phyloP scores from a whole-genome alignment of 73 alveolate genomes.

The Paramecium octaurelia region DNA sequence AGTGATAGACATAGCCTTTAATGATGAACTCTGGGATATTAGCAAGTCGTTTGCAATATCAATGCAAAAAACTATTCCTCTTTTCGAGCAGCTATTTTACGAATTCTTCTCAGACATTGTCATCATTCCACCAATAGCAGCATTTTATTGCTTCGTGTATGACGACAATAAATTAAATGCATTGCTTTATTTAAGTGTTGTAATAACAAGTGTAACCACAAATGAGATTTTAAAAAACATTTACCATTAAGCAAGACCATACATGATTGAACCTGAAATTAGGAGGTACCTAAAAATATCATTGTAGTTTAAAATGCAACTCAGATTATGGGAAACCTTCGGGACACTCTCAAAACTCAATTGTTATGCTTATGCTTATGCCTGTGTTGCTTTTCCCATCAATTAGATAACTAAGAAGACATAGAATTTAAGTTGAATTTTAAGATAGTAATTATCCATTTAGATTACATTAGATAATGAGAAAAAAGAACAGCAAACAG shows the following conservation, averaged over 20 bases:
- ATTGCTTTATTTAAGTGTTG: not conserved
- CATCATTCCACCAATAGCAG: not conserved
- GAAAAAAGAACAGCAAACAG: not conserved
- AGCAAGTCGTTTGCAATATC: not conserved
- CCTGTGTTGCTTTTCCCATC: not conserved
- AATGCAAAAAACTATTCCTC: not conserved
- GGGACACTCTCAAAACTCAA: constrained; percentile 26
- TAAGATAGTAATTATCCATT: not conserved
- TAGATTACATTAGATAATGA: not conserved
- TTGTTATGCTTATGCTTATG: constrained; percentile 1
- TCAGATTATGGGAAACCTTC: constrained; percentile 41
- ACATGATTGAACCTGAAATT: not conserved
- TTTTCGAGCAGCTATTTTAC: not conserved
- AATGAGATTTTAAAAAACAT: constrained; percentile 6
- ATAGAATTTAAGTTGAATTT: not conserved
- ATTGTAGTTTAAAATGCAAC: not conserved
- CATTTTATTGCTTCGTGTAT: not conserved
- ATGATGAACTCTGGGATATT: constrained; percentile 19
- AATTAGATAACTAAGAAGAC: not conserved
- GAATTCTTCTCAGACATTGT: not conserved
- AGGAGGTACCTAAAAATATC: not conserved
- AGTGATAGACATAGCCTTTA: not conserved
- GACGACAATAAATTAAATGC: not conserved
- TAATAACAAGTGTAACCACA: not conserved
- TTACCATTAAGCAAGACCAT: constrained; percentile 50